A percentile compares a stretch with the other conserved stretches of the same genome.
phyloP scores from a whole-genome alignment of 1,284 basidiomycete genomes.

The Ustilago esculenta region DNA sequence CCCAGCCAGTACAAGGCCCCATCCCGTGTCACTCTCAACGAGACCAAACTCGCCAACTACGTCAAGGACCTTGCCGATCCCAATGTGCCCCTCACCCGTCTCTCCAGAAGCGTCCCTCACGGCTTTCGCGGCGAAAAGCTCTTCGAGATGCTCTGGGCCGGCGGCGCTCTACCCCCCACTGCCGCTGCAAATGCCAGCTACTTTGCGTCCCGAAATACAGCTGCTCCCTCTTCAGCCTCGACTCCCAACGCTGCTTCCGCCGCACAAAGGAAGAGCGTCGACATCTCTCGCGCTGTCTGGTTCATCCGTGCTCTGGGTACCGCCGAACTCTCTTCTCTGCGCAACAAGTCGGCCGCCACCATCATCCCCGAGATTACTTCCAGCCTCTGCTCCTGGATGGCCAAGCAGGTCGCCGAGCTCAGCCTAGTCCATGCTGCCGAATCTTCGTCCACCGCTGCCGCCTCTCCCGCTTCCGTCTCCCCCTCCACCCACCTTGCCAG shows the following conservation, averaged over 20 bases:
- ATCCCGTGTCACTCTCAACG: conserved; percentile 83
- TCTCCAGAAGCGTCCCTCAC: conserved; percentile 89
- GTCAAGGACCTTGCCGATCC: conserved; percentile 90
- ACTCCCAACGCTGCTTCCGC: conserved; percentile 66
- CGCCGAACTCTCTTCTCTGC: conserved; percentile 76
- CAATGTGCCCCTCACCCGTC: conserved; percentile 83
- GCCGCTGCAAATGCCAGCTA: conserved; percentile 8
- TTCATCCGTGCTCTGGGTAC: conserved; percentile 93
- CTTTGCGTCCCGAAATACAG: conserved; percentile 12
- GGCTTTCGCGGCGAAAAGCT: conserved; percentile 90
- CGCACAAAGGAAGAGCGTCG: conserved; percentile 74
- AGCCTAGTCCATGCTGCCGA: conserved; percentile 27
- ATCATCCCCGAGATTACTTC: conserved; percentile 92
- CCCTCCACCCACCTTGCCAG: conserved; percentile 20
- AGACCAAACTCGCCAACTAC: conserved; percentile 86
- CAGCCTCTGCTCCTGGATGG: conserved; percentile 84
- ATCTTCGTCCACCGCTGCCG: conserved; percentile 29
- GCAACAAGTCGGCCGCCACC: conserved; percentile 67
- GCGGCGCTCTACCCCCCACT: conserved; percentile 35
- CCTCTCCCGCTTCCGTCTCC: conserved; percentile 41
- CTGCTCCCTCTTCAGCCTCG: not conserved
- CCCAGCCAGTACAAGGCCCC: conserved; percentile 48
- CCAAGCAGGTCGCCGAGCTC: conserved; percentile 87
- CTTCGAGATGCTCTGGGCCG: conserved; percentile 82
- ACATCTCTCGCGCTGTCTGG: conserved; percentile 89